Base-by-base conservation (phyloP, 2,329 filamentous ascomycete genomes). In the Colletotrichum camelliae region DNA sequence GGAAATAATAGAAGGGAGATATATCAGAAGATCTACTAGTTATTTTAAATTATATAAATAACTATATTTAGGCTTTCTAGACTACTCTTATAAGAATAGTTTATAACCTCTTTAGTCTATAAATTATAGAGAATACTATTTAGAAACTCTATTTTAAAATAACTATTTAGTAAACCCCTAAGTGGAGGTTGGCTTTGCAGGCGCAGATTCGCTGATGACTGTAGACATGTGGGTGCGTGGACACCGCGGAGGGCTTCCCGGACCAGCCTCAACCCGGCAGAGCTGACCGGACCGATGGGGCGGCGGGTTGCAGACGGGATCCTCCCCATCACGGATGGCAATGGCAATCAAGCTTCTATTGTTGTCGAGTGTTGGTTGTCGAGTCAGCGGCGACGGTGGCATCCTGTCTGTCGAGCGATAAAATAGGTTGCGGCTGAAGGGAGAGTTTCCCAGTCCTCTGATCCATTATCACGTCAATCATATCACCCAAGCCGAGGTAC, bases 191-290 rank as follows among this genome's bases (percentile, higher is more conserved):
- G 57, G 29, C 24, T 58, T 39, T 58, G 33, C 67, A 29, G 52
- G 43, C 21, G 39, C 16, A 39, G 71, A 70, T 70, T 74, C 58
- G 71, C 58, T 65, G 37, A 18, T 33, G 27, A 37, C 27, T 65
- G 31, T 29, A 55, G 35, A 31, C 55, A 21, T 55, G 67, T 60
- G 67, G 61, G 52, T 70, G 43, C 24, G 35, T 39, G 31, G 33
- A 39, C 39, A 39, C 55, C 29, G 66, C 43, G 66, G 71, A 70
- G 61, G 67, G 60, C 52, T 64, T 60, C 37, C 72, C 48, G 37
- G 35, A 66, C 68, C 66, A 57, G 65, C 62, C 57, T 52, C 39
- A 73, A 65, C 74, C 65, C 65, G 48, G 73, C 27, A 73, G 64
- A 64, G 31, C 43, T 35, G 64, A 60, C 57, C 52, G 55, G 68